Base-by-base conservation (phyloP, 768 basidiomycete species). In the Chalciporus piperatus region DNA sequence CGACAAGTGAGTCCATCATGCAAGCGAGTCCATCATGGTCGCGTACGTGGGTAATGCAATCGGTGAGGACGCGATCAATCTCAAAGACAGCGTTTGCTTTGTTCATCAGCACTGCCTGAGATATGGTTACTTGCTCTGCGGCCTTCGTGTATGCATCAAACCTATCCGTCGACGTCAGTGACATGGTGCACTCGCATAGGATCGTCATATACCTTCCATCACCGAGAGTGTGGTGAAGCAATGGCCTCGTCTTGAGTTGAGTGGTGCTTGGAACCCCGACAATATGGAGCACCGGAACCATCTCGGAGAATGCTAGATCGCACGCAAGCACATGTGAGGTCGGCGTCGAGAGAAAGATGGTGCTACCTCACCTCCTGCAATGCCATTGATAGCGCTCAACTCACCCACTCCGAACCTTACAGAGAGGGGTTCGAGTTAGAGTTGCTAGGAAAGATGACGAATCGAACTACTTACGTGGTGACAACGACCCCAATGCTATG, bases 391-490 rank as follows among this genome's bases (percentile, higher is more conserved):
- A 4, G 93, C 92, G 37, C 86, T 89, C 40, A 96, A 72, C 66
- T 97, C 94, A 14, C 94, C 94, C n/a, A 97, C 94, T 48, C 94
- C 94, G 57, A 94, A 96, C 2, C 86, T 88, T 47, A 6, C 17
- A 8, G 1, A 17, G 41, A 43, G 12, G 32, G 6, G 28, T 30
- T 12, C 13, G 2, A 33, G 33, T 14, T 33, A 33, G 14, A 11
- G 33, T 8, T 30, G 33, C 6, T 6, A 33, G 5, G 35, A 16
- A 2, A 17, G 4, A 28, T 13, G 7, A 8, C 13, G 22, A 12
- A 16, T 3, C 19, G 1, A 62, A 74, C n/a, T 59, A 87, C 85
- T 87, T 96, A 87, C 85, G 88, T 97, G 11, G 94, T 96, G 28
- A 80, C 69, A 5, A 93, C 69, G 8, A 83, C 89, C 45, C 89